Evolutionary conservation across 148 eudicot genomes (phyloP).

Genomic region (Cornus suecica): DNA sequence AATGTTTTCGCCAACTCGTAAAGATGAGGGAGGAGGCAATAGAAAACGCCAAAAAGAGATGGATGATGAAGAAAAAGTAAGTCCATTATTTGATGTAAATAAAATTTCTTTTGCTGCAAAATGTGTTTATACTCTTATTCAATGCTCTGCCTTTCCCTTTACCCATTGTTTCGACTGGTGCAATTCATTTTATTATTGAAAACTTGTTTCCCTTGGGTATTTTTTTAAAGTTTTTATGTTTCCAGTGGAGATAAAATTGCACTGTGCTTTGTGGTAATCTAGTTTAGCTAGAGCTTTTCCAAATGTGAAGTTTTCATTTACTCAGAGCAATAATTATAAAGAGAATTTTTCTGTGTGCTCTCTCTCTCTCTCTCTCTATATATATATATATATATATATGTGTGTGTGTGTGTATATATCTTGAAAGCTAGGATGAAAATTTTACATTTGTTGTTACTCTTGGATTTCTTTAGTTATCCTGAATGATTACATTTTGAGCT

Average conservation of each 20-base stretch:
- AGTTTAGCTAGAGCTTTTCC: too few species aligned
- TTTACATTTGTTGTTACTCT: too few species aligned
- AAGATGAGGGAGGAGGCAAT: slow-evolving; percentile 56
- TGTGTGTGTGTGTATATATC: too few species aligned
- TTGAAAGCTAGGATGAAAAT: too few species aligned
- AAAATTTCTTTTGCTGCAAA: not conserved
- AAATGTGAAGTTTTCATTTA: too few species aligned
- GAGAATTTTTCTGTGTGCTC: too few species aligned
- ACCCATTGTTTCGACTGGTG: not conserved
- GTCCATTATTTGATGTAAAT: slow-evolving; percentile 29
- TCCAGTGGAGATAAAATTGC: not conserved
- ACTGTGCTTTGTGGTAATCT: not conserved
- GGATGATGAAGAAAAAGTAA: slow-evolving; percentile 38
- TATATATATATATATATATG: too few species aligned
- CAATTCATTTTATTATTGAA: not conserved
- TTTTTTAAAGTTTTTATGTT: not conserved
- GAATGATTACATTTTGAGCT: too few species aligned
- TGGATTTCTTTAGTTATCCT: too few species aligned
- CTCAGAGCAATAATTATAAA: too few species aligned
- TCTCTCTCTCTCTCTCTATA: too few species aligned
- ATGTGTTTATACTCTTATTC: not conserved
- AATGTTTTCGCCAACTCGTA: slow-evolving; percentile 43
- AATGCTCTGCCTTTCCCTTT: not conserved
- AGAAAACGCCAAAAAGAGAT: slow-evolving; percentile 54
- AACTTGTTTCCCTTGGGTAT: not conserved